Evolutionary conservation across 2,329 filamentous ascomycete species (phyloP).

Genomic region (Venturia asperata): DNA sequence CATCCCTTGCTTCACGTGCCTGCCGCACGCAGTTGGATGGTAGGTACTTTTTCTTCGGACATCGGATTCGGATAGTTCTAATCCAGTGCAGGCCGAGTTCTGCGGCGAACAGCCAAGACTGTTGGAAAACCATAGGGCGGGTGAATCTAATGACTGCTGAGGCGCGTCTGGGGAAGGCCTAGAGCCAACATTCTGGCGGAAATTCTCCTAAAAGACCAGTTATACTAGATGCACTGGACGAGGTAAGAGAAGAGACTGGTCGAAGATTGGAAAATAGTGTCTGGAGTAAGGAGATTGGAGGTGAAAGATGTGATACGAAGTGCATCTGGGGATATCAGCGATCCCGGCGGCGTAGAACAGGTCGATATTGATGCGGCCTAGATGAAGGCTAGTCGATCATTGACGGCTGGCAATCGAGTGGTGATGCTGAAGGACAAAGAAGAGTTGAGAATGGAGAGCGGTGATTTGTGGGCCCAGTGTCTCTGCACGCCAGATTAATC

Average conservation of each 20-base stretch:
- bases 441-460: background rate
- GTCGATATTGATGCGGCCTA: background rate
- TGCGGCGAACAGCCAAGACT: background rate
- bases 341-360: background rate
- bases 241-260: background rate
- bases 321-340: background rate
- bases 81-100: background rate
- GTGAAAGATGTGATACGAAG: background rate
- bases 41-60: background rate
- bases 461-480: background rate
- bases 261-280: background rate
- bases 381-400: background rate
- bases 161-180: background rate
- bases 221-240: background rate
- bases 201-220: background rate
- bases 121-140: background rate
- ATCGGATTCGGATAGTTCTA: background rate
- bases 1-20: background rate
- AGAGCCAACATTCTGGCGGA: background rate
- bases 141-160: background rate
- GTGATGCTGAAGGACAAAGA: background rate
- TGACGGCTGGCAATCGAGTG: background rate
- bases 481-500: too few relatives aligned
- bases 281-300: background rate
- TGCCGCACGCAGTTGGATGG: background rate